Percentiles rank a stretch among this genome's conserved stretches.
phyloP scores from a whole-genome alignment of 345 rosid genomes.

The Geranium brycei region DNA sequence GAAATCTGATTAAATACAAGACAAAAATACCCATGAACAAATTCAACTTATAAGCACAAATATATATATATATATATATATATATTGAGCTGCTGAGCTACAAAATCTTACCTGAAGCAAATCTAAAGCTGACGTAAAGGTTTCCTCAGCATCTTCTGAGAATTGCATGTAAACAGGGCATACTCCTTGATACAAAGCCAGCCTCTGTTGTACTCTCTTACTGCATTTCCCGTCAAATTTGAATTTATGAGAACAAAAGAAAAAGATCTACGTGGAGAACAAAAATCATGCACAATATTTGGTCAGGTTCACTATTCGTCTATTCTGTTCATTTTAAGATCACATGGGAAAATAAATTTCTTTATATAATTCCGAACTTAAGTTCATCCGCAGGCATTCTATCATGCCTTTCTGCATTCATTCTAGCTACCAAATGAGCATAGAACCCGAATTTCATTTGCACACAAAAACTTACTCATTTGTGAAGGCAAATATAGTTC shows the following conservation, averaged over 20 bases:
- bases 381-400: too few relatives aligned
- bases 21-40: too few relatives aligned
- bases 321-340: neutral
- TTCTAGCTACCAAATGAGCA: too few relatives aligned
- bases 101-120: constrained; percentile 43
- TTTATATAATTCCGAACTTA: neutral
- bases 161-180: constrained; percentile 87
- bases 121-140: constrained; percentile 61
- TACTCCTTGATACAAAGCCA: constrained; percentile 91
- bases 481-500: constrained; percentile 87
- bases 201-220: constrained; percentile 71
- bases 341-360: neutral
- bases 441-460: neutral
- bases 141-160: constrained; percentile 87
- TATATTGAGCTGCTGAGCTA: neutral
- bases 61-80: too few relatives aligned
- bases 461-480: constrained; percentile 49
- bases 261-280: neutral
- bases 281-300: neutral
- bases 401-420: too few relatives aligned
- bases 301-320: neutral
- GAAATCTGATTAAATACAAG: too few relatives aligned
- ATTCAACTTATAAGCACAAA: neutral
- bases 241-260: constrained; percentile 4
- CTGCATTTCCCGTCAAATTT: constrained; percentile 29